Evolutionary conservation across 805 yeast genomes (phyloP).

Genomic region (Candida ascalaphidarum): DNA sequence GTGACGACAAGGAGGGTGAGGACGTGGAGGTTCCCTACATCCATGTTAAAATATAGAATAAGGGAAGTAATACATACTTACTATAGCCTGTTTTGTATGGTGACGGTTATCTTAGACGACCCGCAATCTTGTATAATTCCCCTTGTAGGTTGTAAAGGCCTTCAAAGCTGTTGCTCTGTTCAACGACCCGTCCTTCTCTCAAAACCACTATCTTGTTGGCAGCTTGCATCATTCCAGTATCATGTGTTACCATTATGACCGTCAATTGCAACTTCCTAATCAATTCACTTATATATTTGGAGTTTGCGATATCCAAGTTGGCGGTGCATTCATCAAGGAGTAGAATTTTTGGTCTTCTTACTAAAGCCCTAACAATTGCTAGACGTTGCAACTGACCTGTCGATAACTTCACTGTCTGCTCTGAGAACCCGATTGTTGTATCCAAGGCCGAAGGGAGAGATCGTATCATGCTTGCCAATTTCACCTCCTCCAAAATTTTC

Average conservation of each 20-base stretch:
- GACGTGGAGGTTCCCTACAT: slow-evolving; percentile 94
- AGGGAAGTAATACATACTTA: too few relatives aligned
- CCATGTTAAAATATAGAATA: slow-evolving; percentile 41
- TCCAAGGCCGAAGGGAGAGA: slow-evolving; percentile 50
- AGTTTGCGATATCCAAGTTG: slow-evolving; percentile 64
- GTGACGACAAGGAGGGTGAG: slow-evolving; percentile 87
- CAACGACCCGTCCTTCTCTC: slow-evolving; percentile 39
- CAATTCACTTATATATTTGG: slow-evolving; percentile 40
- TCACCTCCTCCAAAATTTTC: slow-evolving; percentile 35
- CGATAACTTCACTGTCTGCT: slow-evolving; percentile 44
- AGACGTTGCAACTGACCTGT: slow-evolving; percentile 90
- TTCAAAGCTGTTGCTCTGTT: slow-evolving; percentile 31
- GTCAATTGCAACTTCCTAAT: slow-evolving; percentile 29
- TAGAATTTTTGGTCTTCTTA: slow-evolving; percentile 56
- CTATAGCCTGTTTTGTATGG: too few relatives aligned
- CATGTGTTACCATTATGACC: slow-evolving; percentile 66
- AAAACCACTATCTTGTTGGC: slow-evolving; percentile 46
- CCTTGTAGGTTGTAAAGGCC: slow-evolving; percentile 14
- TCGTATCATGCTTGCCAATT: slow-evolving; percentile 46
- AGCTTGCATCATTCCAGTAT: slow-evolving; percentile 51
- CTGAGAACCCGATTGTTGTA: slow-evolving; percentile 46
- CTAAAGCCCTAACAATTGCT: slow-evolving; percentile 73
- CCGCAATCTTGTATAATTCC: slow-evolving; percentile 11
- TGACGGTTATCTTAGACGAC: too few relatives aligned
- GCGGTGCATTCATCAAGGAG: slow-evolving; percentile 89